These are phyloP conservation scores for Aureobasidium leucospermi DNA, from an alignment of 2,329 filamentous ascomycete species.

Conservation along the genomic window DNA sequence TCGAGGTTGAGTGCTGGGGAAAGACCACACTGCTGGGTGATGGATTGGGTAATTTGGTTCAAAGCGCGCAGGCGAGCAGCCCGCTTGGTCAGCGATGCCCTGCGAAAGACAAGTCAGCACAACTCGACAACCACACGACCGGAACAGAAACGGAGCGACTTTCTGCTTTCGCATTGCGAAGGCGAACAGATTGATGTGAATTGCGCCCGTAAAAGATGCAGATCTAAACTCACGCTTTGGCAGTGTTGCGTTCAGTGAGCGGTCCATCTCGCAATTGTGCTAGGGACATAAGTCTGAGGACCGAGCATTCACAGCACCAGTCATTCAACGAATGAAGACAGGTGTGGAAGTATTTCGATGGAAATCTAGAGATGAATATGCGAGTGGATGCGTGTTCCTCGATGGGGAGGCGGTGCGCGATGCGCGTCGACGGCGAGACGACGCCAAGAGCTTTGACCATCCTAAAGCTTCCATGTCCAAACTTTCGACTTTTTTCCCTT, in stretches of 20 bases:
- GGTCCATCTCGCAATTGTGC: constrained; percentile 36
- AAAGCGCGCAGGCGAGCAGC: constrained; percentile 88
- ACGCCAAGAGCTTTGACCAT: not conserved
- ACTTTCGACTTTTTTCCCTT: constrained; percentile 2
- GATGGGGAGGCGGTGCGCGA: not conserved
- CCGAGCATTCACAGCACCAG: constrained; percentile 39
- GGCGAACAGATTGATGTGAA: constrained; percentile 23
- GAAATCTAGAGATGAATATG: constrained; percentile 4
- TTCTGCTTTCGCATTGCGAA: constrained; percentile 31
- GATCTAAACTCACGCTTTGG: constrained; percentile 35
- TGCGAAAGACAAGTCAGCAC: constrained; percentile 24
- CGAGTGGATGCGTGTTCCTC: constrained; percentile 4
- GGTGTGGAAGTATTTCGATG: constrained; percentile 7
- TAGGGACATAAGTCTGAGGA: constrained; percentile 41
- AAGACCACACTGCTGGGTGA: constrained; percentile 22
- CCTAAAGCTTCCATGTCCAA: not conserved
- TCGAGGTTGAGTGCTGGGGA: constrained; percentile 39
- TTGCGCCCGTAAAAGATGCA: constrained; percentile 25
- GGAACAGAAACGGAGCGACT: constrained; percentile 34
- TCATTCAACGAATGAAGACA: constrained; percentile 29
- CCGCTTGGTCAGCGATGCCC: constrained; percentile 61
- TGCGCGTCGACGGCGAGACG: not conserved
- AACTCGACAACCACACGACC: constrained; percentile 31
- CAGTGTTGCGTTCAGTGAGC: constrained; percentile 34
- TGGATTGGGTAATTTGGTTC: constrained; percentile 68